Evolutionary conservation across 345 rosid genomes (phyloP), one percentile per base, ranked within the genome.

Genomic region (Cardamine resedifolia): DNA sequence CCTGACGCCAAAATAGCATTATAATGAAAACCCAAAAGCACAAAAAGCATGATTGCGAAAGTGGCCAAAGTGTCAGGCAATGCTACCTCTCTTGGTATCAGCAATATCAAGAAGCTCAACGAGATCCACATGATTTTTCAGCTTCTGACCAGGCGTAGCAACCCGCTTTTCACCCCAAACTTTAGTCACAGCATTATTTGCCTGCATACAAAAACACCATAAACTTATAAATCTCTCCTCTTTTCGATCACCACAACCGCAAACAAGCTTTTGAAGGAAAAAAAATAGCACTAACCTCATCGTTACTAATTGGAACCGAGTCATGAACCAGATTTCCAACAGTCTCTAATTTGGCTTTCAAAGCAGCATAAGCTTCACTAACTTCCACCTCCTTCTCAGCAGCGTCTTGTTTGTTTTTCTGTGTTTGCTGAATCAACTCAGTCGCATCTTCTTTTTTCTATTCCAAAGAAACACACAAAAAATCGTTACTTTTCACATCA

Each of bases 321-420:
- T 94, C 96, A 70, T 89, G 98, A 43, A 94, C 85, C 27, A 94
- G 86, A 81, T 94, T 94, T 24, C 98, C 98, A 66, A 94, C 82
- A 0, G 78, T 74, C 69, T 76, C 87, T 65, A 94, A 73, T 73
- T 81, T 89, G 1, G 86, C 81, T 80, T 88, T 73, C 73, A 91
- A 67, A 10, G 79, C 80, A 5, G 64, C 72, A 78, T 72, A 83
- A 43, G 91, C 88, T 60, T 84, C 89, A 48, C 79, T 75, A 15
- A 91, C 98, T 79, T 91, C 95, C 2, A n/a, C 83, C 18, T 88
- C 95, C 80, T 85, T 94, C 16, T 79, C 81, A 0, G 85, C 76
- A 5, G 85, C 48, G 39, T 50, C 77, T 70, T 80, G 75, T 78
- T 85, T 88, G 76, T 80, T 82, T 76, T 86, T 82, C 50, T 85